These are phyloP conservation scores for Boletus rufocinnamomeus DNA, from an alignment of 768 basidiomycete genomes.

Conservation along the genomic window DNA sequence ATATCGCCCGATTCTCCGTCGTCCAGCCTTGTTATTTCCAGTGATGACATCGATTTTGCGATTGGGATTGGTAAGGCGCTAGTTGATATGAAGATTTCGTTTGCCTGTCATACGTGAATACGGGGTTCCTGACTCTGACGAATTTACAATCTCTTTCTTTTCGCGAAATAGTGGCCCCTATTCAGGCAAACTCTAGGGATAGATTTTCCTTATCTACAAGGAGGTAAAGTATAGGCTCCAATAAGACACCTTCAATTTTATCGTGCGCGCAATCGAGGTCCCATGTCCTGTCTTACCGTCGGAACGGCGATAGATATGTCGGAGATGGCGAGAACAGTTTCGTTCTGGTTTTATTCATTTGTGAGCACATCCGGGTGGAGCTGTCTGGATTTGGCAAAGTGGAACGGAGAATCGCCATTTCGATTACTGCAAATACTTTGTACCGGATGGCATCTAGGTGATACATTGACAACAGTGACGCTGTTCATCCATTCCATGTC, in stretches of 20 bases:
- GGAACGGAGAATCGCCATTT: background rate
- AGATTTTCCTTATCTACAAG: background rate
- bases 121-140: background rate
- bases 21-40: slow-evolving; percentile 44
- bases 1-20: slow-evolving; percentile 52
- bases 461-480: too few relatives aligned
- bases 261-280: background rate
- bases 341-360: background rate
- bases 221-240: background rate
- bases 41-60: slow-evolving; percentile 76
- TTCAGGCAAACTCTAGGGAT: background rate
- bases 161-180: background rate
- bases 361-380: too few relatives aligned
- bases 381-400: too few relatives aligned
- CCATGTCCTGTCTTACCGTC: background rate
- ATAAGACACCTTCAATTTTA: background rate
- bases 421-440: background rate
- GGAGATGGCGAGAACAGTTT: background rate
- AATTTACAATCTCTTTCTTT: background rate
- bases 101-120: slow-evolving; percentile 46
- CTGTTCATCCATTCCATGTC: background rate
- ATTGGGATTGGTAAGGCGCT: slow-evolving; percentile 70
- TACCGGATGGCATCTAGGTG: too few relatives aligned
- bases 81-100: slow-evolving; percentile 62
- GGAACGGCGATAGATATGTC: background rate